Conservation (phyloP, 768 basidiomycete genomes). For the Zangia roseola region DNA sequence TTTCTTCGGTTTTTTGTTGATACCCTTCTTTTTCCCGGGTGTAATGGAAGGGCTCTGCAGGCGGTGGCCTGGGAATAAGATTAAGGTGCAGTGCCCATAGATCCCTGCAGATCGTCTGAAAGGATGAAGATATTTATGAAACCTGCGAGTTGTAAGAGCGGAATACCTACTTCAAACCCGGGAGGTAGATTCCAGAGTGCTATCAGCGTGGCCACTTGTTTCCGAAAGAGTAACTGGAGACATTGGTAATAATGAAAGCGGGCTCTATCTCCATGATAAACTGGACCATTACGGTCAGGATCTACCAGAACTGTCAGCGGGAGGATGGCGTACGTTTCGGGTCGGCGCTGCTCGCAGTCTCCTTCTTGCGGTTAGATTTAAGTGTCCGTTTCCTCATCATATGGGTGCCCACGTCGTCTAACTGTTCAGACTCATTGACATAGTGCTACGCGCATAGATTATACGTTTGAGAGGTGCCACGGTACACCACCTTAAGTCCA, state of each 20-base stretch:
- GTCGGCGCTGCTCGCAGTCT: conserved; percentile 50
- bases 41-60: conserved; percentile 57
- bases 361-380: conserved; percentile 56
- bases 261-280: conserved; percentile 80
- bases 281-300: conserved; percentile 39
- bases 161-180: conserved; percentile 68
- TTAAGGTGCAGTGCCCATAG: conserved; percentile 77
- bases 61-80: conserved; percentile 56
- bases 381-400: conserved; percentile 63
- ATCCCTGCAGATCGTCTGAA: conserved; percentile 71
- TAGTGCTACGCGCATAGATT: conserved; percentile 56
- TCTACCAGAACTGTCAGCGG: not conserved
- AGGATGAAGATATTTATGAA: conserved; percentile 6
- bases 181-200: conserved; percentile 68
- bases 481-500: not conserved
- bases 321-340: conserved; percentile 47
- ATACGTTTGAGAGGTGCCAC: not conserved
- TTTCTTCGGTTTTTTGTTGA: conserved; percentile 10
- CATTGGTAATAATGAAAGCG: conserved; percentile 82
- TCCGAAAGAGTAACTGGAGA: conserved; percentile 76
- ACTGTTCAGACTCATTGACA: conserved; percentile 73
- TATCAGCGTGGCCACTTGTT: conserved; percentile 65
- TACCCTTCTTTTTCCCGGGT: conserved; percentile 37
- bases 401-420: conserved; percentile 62
- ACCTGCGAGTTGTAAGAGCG: not conserved